These are phyloP conservation scores for Populus tremula DNA, from an alignment of 345 rosid genomes.

Conservation along the genomic window DNA sequence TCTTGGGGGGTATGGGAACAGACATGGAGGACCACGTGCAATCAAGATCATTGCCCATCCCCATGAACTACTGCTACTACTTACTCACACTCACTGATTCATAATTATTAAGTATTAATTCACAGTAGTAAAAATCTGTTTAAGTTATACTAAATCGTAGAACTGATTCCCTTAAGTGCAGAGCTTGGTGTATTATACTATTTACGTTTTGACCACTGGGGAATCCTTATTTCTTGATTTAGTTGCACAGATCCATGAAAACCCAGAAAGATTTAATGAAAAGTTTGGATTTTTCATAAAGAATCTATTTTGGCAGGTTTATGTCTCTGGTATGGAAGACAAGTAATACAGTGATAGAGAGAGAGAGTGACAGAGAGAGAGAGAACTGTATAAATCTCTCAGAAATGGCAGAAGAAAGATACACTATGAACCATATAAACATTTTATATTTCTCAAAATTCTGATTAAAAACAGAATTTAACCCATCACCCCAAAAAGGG, in stretches of 20 bases:
- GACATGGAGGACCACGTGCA: conserved; percentile 54
- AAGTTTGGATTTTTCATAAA: conserved; percentile 11
- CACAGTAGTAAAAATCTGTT: background rate
- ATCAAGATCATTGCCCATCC: conserved; percentile 50
- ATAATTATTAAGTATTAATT: conserved; percentile 11
- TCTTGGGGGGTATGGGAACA: conserved; percentile 37
- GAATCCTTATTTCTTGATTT: conserved; percentile 8
- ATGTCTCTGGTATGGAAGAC: conserved; percentile 36
- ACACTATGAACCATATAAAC: conserved; percentile 4
- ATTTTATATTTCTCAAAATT: background rate
- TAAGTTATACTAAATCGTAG: background rate
- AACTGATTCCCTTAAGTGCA: background rate
- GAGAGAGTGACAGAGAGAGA: background rate
- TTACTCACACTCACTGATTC: background rate
- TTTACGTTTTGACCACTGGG: conserved; percentile 28
- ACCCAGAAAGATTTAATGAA: background rate
- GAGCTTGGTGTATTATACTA: background rate
- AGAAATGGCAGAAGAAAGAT: background rate
- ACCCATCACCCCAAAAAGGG: background rate
- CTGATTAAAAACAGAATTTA: background rate
- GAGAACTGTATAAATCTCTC: conserved; percentile 7
- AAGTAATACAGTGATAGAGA: background rate
- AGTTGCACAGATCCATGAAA: conserved; percentile 23
- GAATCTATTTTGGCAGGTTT: conserved; percentile 36
- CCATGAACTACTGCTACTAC: conserved; percentile 34